These are phyloP conservation scores for Alternaria arbusti DNA, from an alignment of 2,329 filamentous ascomycete species.

Conservation along the genomic window DNA sequence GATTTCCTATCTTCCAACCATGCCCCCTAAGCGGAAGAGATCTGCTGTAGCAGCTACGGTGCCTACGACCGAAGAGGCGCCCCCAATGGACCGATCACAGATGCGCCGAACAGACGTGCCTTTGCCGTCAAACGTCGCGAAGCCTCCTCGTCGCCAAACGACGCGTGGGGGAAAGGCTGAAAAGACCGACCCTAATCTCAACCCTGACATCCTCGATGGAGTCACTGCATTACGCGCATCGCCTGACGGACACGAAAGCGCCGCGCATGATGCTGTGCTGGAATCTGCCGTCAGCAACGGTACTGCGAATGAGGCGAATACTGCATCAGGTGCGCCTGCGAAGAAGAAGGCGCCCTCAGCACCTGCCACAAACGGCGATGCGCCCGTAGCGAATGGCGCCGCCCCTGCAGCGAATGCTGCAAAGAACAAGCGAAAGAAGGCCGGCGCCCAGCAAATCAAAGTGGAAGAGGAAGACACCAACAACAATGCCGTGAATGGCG, in stretches of 20 bases:
- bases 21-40: constrained; percentile 42
- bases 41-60: constrained; percentile 30
- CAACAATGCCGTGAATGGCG: constrained; percentile 16
- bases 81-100: constrained; percentile 17
- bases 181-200: constrained; percentile 43
- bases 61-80: constrained; percentile 13
- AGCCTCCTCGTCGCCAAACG: constrained; percentile 34
- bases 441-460: constrained; percentile 33
- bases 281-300: constrained; percentile 15
- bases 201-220: constrained; percentile 52
- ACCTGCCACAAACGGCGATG: constrained; percentile 18
- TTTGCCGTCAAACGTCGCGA: constrained; percentile 27
- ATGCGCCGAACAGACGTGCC: constrained; percentile 33
- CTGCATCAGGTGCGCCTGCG: constrained; percentile 22
- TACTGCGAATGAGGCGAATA: constrained; percentile 18
- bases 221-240: constrained; percentile 52
- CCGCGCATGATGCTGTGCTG: constrained; percentile 12
- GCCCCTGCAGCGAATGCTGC: constrained; percentile 18
- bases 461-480: constrained; percentile 22
- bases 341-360: constrained; percentile 17
- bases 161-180: constrained; percentile 29
- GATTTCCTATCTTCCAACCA: constrained; percentile 14
- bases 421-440: constrained; percentile 36
- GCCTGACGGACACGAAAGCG: constrained; percentile 47
- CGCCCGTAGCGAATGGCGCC: constrained; percentile 12